A percentile compares a stretch with the other conserved stretches of the same genome.
phyloP scores from a whole-genome alignment of 2,329 filamentous ascomycete species.

The Botrytis aclada region DNA sequence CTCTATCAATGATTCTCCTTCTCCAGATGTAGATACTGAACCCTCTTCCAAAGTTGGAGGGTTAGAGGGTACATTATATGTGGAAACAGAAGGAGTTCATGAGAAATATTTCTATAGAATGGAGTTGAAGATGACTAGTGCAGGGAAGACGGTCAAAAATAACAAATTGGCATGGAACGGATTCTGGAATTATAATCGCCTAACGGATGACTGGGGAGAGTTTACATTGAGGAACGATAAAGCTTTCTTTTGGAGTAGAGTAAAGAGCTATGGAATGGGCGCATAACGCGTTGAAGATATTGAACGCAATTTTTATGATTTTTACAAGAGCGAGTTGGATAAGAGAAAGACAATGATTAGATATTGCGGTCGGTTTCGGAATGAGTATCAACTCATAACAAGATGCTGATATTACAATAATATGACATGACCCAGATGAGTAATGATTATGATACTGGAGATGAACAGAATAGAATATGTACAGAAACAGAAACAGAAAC shows the following conservation, averaged over 20 bases:
- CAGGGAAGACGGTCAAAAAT: slow-evolving; percentile 64
- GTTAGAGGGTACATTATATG: slow-evolving; percentile 64
- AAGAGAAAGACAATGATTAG: background rate
- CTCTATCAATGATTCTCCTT: slow-evolving; percentile 28
- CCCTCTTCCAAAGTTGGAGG: slow-evolving; percentile 31
- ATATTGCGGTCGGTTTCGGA: background rate
- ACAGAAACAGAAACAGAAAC: background rate
- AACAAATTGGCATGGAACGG: slow-evolving; percentile 87
- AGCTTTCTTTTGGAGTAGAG: slow-evolving; percentile 65
- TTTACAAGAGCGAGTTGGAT: background rate
- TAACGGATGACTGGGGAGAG: slow-evolving; percentile 88
- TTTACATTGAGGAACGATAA: slow-evolving; percentile 66
- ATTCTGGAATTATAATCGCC: slow-evolving; percentile 85
- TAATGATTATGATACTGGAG: background rate
- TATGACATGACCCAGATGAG: background rate
- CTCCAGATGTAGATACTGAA: slow-evolving; percentile 31
- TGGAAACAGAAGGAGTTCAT: slow-evolving; percentile 83
- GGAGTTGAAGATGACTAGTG: slow-evolving; percentile 67
- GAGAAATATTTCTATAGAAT: slow-evolving; percentile 81
- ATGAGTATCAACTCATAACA: background rate
- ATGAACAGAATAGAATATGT: background rate
- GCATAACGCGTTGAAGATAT: slow-evolving; percentile 35
- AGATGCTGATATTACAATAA: background rate
- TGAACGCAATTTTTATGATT: background rate
- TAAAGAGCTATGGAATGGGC: slow-evolving; percentile 57